phyloP scores from a whole-genome alignment of 768 basidiomycete genomes.

The Leccinum barrowsii region DNA sequence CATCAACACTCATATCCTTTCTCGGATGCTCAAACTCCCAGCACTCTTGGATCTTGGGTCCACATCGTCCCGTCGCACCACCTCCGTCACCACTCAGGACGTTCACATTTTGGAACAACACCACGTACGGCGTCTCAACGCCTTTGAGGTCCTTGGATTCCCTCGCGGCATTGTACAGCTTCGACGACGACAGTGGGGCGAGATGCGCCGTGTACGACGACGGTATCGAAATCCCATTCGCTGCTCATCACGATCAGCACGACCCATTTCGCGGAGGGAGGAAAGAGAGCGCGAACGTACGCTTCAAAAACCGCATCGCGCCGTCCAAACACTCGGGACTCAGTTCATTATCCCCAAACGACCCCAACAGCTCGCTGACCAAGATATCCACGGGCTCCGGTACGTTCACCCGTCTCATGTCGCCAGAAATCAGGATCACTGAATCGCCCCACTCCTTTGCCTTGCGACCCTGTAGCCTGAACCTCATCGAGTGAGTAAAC shows the following conservation, averaged over 20 bases:
- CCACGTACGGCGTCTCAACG: conserved; percentile 95
- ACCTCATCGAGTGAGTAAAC: conserved; percentile 13
- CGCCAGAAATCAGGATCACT: conserved; percentile 86
- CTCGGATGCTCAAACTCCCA: conserved; percentile 98
- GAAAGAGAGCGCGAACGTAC: conserved; percentile 37
- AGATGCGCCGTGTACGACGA: conserved; percentile 94
- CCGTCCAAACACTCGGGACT: conserved; percentile 98
- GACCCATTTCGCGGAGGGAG: background rate
- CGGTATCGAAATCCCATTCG: conserved; percentile 92
- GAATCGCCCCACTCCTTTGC: conserved; percentile 76
- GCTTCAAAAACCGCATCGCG: conserved; percentile 88
- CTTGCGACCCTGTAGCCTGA: conserved; percentile 80
- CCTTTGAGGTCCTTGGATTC: conserved; percentile 63
- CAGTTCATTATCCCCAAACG: conserved; percentile 97
- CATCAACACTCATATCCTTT: conserved; percentile 70
- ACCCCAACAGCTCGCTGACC: conserved; percentile 93
- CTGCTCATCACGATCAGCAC: conserved; percentile 39
- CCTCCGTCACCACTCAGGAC: conserved; percentile 77
- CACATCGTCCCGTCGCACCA: conserved; percentile 62
- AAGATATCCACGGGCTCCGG: conserved; percentile 91
- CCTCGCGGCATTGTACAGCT: conserved; percentile 82
- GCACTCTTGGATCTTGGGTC: conserved; percentile 85
- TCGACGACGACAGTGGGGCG: conserved; percentile 91
- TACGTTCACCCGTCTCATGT: conserved; percentile 82
- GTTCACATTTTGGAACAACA: conserved; percentile 95